Conservation (phyloP, 768 basidiomycete genomes). For the Suillus variegatus region DNA sequence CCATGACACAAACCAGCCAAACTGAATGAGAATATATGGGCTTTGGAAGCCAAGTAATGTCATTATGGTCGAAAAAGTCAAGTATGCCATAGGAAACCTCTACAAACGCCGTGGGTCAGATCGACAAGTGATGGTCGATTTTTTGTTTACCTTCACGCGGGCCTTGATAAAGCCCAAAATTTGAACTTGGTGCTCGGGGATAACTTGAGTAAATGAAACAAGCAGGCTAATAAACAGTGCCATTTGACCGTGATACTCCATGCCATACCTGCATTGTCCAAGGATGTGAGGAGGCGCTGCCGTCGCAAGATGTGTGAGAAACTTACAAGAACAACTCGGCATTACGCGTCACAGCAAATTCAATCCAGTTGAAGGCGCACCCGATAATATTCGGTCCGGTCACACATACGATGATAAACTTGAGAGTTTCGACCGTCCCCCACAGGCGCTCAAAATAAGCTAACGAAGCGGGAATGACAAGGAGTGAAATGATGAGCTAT, state of each 20-base stretch:
- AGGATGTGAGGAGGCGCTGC: conserved; percentile 15
- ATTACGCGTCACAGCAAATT: conserved; percentile 67
- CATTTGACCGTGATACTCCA: conserved; percentile 91
- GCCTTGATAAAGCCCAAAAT: conserved; percentile 80
- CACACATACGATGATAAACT: conserved; percentile 82
- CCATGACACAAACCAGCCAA: conserved; percentile 98
- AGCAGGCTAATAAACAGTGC: conserved; percentile 86
- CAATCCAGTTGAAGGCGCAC: conserved; percentile 86
- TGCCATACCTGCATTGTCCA: conserved; percentile 65
- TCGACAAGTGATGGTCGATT: not conserved
- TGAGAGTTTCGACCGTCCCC: conserved; percentile 83
- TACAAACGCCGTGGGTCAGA: conserved; percentile 33
- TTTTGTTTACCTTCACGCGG: conserved; percentile 76
- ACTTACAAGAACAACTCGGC: conserved; percentile 79
- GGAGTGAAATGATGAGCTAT: conserved; percentile 75
- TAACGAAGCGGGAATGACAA: conserved; percentile 79
- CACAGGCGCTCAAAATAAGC: conserved; percentile 94
- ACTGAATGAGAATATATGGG: conserved; percentile 93
- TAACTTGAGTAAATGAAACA: conserved; percentile 96
- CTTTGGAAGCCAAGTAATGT: conserved; percentile 83
- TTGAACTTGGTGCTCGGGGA: conserved; percentile 98
- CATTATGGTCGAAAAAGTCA: conserved; percentile 86
- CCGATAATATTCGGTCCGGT: conserved; percentile 87
- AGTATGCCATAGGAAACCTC: conserved; percentile 93
- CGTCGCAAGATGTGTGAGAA: conserved; percentile 10